Evolutionary conservation across 345 rosid genomes (phyloP), one percentile per base, ranked within the genome.

Genomic region (Adansonia digitata): DNA sequence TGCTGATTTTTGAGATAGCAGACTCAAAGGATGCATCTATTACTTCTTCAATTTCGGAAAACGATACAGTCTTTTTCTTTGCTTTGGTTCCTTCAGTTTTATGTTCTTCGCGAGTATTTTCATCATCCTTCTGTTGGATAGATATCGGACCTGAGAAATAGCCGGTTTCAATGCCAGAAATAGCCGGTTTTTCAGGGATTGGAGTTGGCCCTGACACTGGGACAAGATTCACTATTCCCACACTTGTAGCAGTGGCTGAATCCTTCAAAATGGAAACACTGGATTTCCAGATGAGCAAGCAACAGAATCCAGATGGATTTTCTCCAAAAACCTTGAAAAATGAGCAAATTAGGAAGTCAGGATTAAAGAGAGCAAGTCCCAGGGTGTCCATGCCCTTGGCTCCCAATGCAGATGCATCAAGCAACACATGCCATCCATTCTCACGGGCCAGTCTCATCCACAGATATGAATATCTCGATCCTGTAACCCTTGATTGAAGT

Each of bases 341-440:
- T 5, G 92, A 88, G 83, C 89, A 94, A 14, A 92, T 75, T 7
- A 94, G 80, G 69, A 94, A 91, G 71, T 92, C 97, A 7, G 98
- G 98, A 74, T 84, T 83, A 78, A 91, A 92, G 17, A 94, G 70
- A 63, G 93, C 90, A 4, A 94, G 88, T 3, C 98, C 98, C 48
- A 94, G 72, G 7, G 98, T 90, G 18, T 94, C 98, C 98, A 94
- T 94, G 48, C 90, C 91, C 70, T 92, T 94, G 9, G 91, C 83
- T 31, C 94, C 87, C 61, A 92, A 77, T 26, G 93, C 92, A 49
- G 83, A 85, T 0, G 97, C 94, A 57, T 94, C 97, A 22, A 94
- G 91, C 84, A 92, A 69, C 15, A 91, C 94, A 27, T 91, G 88
- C 98, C 98, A 92, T 1, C 92, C 90, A 71, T 85, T 84, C 76